Evolutionary conservation across 2,329 filamentous ascomycete genomes (phyloP), one percentile per base, ranked within the genome.

Genomic region (Calonectria multiphialidica): DNA sequence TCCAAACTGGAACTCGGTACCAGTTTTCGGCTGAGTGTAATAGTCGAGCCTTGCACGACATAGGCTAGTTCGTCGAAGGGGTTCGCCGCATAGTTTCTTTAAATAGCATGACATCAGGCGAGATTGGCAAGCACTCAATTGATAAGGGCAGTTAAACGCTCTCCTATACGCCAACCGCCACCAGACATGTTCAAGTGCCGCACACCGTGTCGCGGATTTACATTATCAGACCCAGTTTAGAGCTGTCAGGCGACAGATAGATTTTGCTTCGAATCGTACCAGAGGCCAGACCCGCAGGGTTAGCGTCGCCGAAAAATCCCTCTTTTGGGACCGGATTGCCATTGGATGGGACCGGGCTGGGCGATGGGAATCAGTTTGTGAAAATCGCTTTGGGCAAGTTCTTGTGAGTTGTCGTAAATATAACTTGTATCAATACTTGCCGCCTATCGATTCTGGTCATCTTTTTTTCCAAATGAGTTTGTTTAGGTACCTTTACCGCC

Each of bases 301-400:
- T 59, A 59, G 53, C 33, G 53, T 59, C 53, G 53, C 53, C 53
- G 53, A 59, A 40, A 18, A 40, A 59, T 59, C 35, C 35, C 53
- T 30, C 4, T 59, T 59, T 59, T n/a, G 16, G 53, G 6, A 5
- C 6, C 7, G 6, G 8, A 40, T 40, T 16, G 18, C 28, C 12
- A 28, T 9, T 59, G 25, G 44, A 30, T 1, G 47, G 47, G 47
- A 13, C 23, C 47, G 23, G 18, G 18, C 3, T 12, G n/a, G 33
- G 15, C 53, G 16, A n/a, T 15, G 21, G 2, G n/a, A 59, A 28
- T 23, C 21, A 33, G 33, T 40, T 59, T 33, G 33, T 40, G 53
- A 25, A 16, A 25, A 25, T 23, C 35, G 33, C 53, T 35, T 57
- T 57, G 53, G 50, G 53, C 53, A 16, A 35, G 23, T 25, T 37